Conservation (phyloP, 2,329 filamentous ascomycete genomes). For the Colletotrichum lentis region DNA sequence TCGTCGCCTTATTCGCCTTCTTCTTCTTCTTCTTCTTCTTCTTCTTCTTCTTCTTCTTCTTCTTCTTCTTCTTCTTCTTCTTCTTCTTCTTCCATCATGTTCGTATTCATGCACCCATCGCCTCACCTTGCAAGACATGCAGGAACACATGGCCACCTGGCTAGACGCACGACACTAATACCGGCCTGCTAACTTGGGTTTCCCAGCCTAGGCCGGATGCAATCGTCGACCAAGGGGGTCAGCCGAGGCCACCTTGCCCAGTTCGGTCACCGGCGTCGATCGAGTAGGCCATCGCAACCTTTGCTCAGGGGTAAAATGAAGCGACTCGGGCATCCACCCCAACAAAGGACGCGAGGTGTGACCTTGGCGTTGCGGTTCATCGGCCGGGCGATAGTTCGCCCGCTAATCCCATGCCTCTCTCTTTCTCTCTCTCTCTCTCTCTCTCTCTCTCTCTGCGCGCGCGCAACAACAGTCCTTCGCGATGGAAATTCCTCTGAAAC, state of each 20-base stretch:
- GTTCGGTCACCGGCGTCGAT: neutral
- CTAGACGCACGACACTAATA: conserved; percentile 1
- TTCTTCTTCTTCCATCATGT: no score
- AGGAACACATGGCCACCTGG: neutral
- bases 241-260: conserved; percentile 6
- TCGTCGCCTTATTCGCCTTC: no score
- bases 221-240: neutral
- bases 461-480: conserved; percentile 11
- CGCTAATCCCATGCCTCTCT: conserved; percentile 22
- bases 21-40: no score
- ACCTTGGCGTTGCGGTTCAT: neutral
- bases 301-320: conserved; percentile 23
- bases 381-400: neutral
- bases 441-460: no score
- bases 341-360: neutral
- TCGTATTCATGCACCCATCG: conserved; percentile 10
- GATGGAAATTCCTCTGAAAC: conserved; percentile 23
- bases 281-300: neutral
- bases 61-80: no score
- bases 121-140: conserved; percentile 7
- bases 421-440: no score
- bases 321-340: neutral
- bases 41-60: no score
- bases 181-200: neutral
- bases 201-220: neutral